A percentile compares a stretch with the other conserved stretches of the same genome.
These are phyloP conservation scores for Pythium dissimile DNA, from an alignment of 352 stramenopile species.

Conservation along the genomic window DNA sequence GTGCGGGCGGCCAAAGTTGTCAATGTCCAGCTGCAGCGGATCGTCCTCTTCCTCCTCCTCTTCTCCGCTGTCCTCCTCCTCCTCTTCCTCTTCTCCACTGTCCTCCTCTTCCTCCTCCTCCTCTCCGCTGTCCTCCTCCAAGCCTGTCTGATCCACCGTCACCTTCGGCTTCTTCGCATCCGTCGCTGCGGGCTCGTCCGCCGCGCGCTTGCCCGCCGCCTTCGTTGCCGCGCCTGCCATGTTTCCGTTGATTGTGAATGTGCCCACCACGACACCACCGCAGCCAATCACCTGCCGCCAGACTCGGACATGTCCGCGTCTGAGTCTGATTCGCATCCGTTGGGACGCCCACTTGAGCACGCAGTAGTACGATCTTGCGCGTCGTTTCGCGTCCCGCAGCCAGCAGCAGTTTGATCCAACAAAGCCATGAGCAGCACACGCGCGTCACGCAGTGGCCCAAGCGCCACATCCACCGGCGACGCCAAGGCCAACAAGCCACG, in stretches of 20 bases:
- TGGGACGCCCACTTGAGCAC: too few relatives aligned
- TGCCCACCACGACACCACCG: background rate
- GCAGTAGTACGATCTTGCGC: too few relatives aligned
- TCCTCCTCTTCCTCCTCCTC: background rate
- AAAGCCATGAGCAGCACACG: constrained; percentile 13
- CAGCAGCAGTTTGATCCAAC: background rate
- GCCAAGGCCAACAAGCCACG: constrained; percentile 32
- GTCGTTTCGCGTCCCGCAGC: constrained; percentile 17
- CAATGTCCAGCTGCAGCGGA: constrained; percentile 26
- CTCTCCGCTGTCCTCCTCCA: background rate
- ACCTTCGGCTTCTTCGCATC: background rate
- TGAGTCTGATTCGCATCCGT: constrained; percentile 6
- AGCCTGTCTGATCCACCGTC: background rate
- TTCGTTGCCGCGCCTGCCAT: constrained; percentile 1
- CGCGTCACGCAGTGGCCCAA: constrained; percentile 17
- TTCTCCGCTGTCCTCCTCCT: constrained; percentile 6
- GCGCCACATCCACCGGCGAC: constrained; percentile 10
- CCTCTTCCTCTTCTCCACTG: constrained; percentile 6
- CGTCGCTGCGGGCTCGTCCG: background rate
- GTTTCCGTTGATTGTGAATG: constrained; percentile 7
- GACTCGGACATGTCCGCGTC: constrained; percentile 1
- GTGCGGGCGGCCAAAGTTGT: constrained; percentile 30
- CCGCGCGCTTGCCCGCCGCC: background rate
- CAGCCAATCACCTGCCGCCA: constrained; percentile 2
- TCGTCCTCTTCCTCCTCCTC: constrained; percentile 16